Conservation (phyloP, 106 monocot species). For the Cymbidium sinense region DNA sequence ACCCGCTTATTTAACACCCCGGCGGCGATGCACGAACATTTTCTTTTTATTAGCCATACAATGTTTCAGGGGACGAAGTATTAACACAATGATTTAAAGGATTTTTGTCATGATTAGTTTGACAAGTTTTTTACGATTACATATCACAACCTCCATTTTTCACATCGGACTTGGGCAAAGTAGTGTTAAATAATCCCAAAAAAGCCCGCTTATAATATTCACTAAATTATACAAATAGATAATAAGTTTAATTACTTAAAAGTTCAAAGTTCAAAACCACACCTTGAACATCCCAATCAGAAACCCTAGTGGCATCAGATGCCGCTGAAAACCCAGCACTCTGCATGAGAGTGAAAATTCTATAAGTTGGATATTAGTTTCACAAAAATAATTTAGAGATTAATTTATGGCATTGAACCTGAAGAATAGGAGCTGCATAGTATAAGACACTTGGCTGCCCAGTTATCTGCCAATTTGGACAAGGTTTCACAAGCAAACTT, state of each 20-base stretch:
- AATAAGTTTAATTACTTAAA: not conserved
- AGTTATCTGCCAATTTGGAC: constrained; percentile 57
- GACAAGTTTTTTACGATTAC: too few species aligned
- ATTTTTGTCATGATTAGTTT: too few species aligned
- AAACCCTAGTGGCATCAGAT: constrained; percentile 89
- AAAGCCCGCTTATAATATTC: not conserved
- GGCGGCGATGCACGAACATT: too few species aligned
- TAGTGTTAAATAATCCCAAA: too few species aligned
- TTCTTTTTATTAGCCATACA: too few species aligned
- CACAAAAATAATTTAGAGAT: constrained; percentile 2
- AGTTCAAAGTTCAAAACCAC: not conserved
- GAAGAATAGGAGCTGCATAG: constrained; percentile 96
- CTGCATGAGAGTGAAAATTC: constrained; percentile 27
- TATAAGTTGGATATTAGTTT: not conserved
- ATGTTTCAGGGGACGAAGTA: too few species aligned
- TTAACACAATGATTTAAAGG: too few species aligned
- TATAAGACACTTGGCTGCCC: constrained; percentile 97
- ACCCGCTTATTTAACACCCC: too few species aligned
- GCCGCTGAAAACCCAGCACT: constrained; percentile 97
- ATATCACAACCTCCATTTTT: too few species aligned
- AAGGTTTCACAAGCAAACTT: not conserved
- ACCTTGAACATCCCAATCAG: constrained; percentile 97
- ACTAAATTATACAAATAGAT: not conserved
- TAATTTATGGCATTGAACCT: constrained; percentile 33
- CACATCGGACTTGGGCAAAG: too few species aligned